Percentiles rank a stretch among this genome's conserved stretches.
These are phyloP conservation scores for Eragrostis curvula DNA, from an alignment of 176 grass and related monocot species.

Conservation along the genomic window DNA sequence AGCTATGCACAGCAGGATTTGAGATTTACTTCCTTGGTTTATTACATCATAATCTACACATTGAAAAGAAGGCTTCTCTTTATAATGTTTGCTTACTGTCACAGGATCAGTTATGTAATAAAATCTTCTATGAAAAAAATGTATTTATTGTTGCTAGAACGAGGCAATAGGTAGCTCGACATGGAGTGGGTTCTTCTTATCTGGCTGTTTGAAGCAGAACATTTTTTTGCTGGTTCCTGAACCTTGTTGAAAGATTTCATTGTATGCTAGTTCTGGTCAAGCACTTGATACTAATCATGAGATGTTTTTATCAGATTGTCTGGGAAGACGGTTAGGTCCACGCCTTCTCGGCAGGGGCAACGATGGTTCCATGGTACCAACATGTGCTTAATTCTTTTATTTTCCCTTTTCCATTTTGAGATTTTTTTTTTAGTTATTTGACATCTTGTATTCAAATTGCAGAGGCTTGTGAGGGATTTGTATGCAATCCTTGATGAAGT, in stretches of 20 bases:
- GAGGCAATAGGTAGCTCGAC: slow-evolving; percentile 8
- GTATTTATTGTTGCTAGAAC: slow-evolving; percentile 2
- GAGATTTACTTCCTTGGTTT: not conserved
- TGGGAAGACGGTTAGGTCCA: slow-evolving; percentile 84
- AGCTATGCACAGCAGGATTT: not conserved
- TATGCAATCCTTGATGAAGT: slow-evolving; percentile 80
- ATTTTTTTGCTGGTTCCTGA: slow-evolving; percentile 1
- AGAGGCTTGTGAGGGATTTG: slow-evolving; percentile 90
- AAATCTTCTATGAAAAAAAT: not conserved
- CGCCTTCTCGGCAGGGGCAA: slow-evolving; percentile 81
- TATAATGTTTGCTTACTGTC: not conserved
- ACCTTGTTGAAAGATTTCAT: slow-evolving; percentile 14
- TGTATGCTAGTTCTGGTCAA: not conserved
- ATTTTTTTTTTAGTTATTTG: slow-evolving; percentile 34
- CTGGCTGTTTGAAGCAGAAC: not conserved
- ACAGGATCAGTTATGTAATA: not conserved
- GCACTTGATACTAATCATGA: slow-evolving; percentile 34
- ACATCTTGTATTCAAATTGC: slow-evolving; percentile 39
- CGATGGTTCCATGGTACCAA: slow-evolving; percentile 78
- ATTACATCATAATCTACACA: not conserved
- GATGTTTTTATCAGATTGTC: slow-evolving; percentile 77
- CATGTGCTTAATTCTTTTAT: slow-evolving; percentile 15
- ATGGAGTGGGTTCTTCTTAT: slow-evolving; percentile 1
- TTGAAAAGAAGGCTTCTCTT: not conserved
- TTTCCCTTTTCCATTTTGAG: not conserved